Evolutionary conservation across 768 basidiomycete genomes (phyloP).

Genomic region (Lentinula guzmanii): DNA sequence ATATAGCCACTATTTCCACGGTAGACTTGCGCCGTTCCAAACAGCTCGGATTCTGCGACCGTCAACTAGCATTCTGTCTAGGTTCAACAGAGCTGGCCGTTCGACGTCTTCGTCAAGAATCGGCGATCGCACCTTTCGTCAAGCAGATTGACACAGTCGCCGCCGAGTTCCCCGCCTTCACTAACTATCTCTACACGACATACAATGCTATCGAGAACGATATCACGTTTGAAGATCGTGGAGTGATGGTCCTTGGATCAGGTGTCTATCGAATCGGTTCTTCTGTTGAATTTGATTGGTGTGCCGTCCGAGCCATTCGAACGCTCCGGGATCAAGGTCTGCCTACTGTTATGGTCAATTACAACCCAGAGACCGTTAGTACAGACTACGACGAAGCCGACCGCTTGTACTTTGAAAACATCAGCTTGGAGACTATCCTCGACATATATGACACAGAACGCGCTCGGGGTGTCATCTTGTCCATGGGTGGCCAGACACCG

Average conservation of each 20-base stretch:
- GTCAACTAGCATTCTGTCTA: slow-evolving; percentile 77
- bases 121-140: slow-evolving; percentile 79
- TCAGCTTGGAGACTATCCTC: slow-evolving; percentile 91
- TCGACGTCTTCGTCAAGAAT: slow-evolving; percentile 82
- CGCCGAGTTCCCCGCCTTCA: slow-evolving; percentile 97
- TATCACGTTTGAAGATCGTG: slow-evolving; percentile 80
- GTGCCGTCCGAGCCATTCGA: slow-evolving; percentile 94
- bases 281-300: slow-evolving; percentile 99
- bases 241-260: slow-evolving; percentile 96
- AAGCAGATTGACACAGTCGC: slow-evolving; percentile 99
- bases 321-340: slow-evolving; percentile 93
- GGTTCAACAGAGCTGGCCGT: slow-evolving; percentile 92
- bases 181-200: slow-evolving; percentile 97
- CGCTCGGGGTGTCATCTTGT: slow-evolving; percentile 87
- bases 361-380: slow-evolving; percentile 98
- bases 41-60: slow-evolving; percentile 94
- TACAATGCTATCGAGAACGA: slow-evolving; percentile 98
- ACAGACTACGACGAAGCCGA: slow-evolving; percentile 99
- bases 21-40: slow-evolving; percentile 76
- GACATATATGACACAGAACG: slow-evolving; percentile 94
- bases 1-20: slow-evolving; percentile 55
- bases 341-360: slow-evolving; percentile 98
- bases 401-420: slow-evolving; percentile 97
- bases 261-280: slow-evolving; percentile 99
- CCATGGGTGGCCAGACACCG: slow-evolving; percentile 98